phyloP scores from a whole-genome alignment of 1,284 basidiomycete species.

The Sparassis latifolia region DNA sequence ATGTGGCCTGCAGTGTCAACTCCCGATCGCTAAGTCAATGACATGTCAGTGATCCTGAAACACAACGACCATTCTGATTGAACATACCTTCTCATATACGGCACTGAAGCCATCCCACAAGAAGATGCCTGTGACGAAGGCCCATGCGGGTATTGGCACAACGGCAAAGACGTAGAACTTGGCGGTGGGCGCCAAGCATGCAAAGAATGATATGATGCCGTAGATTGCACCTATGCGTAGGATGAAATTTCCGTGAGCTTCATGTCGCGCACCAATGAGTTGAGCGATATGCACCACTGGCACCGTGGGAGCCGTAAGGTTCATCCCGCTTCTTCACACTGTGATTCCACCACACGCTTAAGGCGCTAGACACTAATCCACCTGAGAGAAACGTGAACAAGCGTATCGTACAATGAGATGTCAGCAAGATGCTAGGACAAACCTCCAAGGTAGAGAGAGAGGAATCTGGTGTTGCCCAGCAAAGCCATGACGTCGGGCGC shows the following conservation, averaged over 20 bases:
- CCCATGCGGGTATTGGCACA: constrained; percentile 82
- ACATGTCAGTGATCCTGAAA: constrained; percentile 2
- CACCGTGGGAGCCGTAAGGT: constrained; percentile 58
- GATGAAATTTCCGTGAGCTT: neutral
- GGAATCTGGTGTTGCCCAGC: constrained; percentile 66
- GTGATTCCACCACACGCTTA: constrained; percentile 54
- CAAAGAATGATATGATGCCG: constrained; percentile 65
- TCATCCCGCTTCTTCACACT: constrained; percentile 29
- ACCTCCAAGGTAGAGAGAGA: constrained; percentile 76
- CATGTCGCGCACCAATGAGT: neutral
- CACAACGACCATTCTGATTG: neutral
- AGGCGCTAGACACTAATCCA: constrained; percentile 56
- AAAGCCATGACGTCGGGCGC: constrained; percentile 63
- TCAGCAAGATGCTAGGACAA: constrained; percentile 12
- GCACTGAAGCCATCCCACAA: constrained; percentile 58
- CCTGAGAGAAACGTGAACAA: constrained; percentile 29
- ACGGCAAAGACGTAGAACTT: constrained; percentile 79
- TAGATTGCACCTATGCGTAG: constrained; percentile 59
- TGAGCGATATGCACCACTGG: constrained; percentile 50
- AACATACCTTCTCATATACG: constrained; percentile 34
- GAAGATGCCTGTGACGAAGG: constrained; percentile 69
- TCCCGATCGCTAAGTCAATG: too few relatives aligned
- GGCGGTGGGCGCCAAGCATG: constrained; percentile 61
- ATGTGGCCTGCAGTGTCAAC: constrained; percentile 74
- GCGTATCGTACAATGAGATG: neutral